phyloP scores from a whole-genome alignment of 2,329 filamentous ascomycete genomes.

The Talaromyces sp. region DNA sequence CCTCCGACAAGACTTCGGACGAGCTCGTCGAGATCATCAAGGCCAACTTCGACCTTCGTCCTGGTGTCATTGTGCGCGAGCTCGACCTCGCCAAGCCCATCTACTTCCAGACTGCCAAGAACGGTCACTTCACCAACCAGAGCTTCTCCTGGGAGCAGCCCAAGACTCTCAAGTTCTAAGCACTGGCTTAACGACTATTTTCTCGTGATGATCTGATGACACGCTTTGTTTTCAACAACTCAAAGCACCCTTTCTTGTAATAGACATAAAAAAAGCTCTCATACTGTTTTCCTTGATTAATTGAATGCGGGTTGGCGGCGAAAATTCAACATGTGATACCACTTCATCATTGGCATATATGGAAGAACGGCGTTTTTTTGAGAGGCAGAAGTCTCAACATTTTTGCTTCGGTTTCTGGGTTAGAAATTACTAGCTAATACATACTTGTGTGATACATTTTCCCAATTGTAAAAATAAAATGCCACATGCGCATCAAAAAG shows the following conservation, averaged over 20 bases:
- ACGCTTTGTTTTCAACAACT: slow-evolving; percentile 47
- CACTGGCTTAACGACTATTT: slow-evolving; percentile 13
- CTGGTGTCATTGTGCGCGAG: slow-evolving; percentile 97
- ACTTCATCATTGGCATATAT: slow-evolving; percentile 36
- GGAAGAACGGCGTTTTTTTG: slow-evolving; percentile 36
- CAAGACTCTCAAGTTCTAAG: slow-evolving; percentile 87
- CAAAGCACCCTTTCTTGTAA: slow-evolving; percentile 33
- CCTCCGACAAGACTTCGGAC: slow-evolving; percentile 78
- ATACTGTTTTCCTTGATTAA: slow-evolving; percentile 32
- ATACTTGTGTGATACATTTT: background rate
- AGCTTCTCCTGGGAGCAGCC: slow-evolving; percentile 97
- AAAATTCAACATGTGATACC: slow-evolving; percentile 45
- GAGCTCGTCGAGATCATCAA: slow-evolving; percentile 93
- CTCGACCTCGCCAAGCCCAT: slow-evolving; percentile 92
- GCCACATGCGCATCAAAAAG: too few species aligned
- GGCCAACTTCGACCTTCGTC: slow-evolving; percentile 95
- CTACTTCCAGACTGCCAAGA: slow-evolving; percentile 98
- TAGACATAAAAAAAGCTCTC: slow-evolving; percentile 30
- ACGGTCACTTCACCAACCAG: slow-evolving; percentile 99
- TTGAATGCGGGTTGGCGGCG: slow-evolving; percentile 26
- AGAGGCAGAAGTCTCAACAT: slow-evolving; percentile 32
- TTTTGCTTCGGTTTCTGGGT: slow-evolving; percentile 16
- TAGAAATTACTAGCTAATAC: background rate
- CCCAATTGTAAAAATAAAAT: background rate
- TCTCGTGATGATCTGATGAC: slow-evolving; percentile 39